Evolutionary conservation across 1,284 basidiomycete species (phyloP).

Genomic region (Leccinum angustisporum): DNA sequence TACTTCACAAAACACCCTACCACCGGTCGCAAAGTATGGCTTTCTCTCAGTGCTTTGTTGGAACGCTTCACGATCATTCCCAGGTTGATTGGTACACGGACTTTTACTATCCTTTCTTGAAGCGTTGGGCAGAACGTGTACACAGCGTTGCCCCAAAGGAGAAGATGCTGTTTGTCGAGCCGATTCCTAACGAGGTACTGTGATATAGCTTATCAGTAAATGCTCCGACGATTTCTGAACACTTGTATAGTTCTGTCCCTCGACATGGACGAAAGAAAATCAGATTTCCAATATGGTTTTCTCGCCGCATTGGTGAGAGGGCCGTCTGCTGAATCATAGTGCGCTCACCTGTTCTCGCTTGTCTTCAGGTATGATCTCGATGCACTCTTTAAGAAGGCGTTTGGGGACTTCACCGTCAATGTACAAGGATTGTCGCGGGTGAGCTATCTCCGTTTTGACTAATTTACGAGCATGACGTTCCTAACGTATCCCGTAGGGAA

Average conservation of each 20-base stretch:
- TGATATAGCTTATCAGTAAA: not conserved
- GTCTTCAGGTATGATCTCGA: conserved; percentile 86
- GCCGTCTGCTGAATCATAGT: not conserved
- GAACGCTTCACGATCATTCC: not conserved
- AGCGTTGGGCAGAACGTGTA: conserved; percentile 73
- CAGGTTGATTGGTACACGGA: conserved; percentile 84
- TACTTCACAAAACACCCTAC: conserved; percentile 79
- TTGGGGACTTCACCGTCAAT: conserved; percentile 83
- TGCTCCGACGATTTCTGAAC: conserved; percentile 9
- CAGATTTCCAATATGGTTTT: conserved; percentile 78
- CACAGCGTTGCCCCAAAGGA: conserved; percentile 45
- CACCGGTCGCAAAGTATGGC: conserved; percentile 55
- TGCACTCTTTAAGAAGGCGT: conserved; percentile 78
- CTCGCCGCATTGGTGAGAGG: conserved; percentile 84
- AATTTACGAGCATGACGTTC: not conserved
- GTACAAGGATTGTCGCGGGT: conserved; percentile 87
- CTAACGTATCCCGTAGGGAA: conserved; percentile 55
- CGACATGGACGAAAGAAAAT: conserved; percentile 66
- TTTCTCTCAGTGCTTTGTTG: not conserved
- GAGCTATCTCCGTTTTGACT: conserved; percentile 22
- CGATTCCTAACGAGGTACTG: conserved; percentile 87
- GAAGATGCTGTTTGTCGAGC: conserved; percentile 79
- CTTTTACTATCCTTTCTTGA: conserved; percentile 83
- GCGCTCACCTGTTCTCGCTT: not conserved
- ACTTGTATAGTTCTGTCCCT: conserved; percentile 67